Conservation (phyloP, 2,329 filamentous ascomycete species). For the Anisogramma anomala region DNA sequence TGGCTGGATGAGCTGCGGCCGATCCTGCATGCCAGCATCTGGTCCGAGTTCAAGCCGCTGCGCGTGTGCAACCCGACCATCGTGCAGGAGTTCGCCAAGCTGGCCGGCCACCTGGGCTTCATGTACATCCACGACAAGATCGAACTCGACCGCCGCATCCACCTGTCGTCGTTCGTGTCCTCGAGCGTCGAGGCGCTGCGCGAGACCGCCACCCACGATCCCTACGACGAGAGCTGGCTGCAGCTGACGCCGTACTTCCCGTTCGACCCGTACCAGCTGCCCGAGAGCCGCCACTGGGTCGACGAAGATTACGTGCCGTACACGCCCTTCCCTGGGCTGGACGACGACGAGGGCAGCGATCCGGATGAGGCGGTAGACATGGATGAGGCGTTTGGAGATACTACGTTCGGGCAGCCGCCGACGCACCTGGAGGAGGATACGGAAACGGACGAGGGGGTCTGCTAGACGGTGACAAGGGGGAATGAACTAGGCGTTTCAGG, state of each 20-base stretch:
- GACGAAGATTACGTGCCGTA: conserved; percentile 74
- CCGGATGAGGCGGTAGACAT: conserved; percentile 38
- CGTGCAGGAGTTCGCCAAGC: conserved; percentile 80
- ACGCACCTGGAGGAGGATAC: conserved; percentile 22
- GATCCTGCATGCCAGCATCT: conserved; percentile 64
- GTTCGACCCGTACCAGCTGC: conserved; percentile 91
- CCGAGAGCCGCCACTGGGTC: conserved; percentile 77
- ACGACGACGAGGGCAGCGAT: conserved; percentile 42
- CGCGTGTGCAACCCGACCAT: conserved; percentile 89
- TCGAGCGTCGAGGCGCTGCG: conserved; percentile 43
- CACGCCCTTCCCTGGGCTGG: conserved; percentile 60
- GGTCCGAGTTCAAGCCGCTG: conserved; percentile 82
- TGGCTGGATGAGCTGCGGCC: conserved; percentile 70
- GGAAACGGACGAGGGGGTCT: conserved; percentile 20
- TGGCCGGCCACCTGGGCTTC: conserved; percentile 75
- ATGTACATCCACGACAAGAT: conserved; percentile 82
- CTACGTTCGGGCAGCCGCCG: conserved; percentile 17
- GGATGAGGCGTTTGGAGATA: conserved; percentile 22
- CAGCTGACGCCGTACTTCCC: conserved; percentile 93
- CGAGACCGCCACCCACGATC: conserved; percentile 35
- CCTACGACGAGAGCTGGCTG: conserved; percentile 63
- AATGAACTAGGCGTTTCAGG: neutral
- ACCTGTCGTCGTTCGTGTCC: conserved; percentile 58
- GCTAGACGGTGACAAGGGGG: neutral
- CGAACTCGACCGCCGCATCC: conserved; percentile 83